A percentile compares a stretch with the other conserved stretches of the same genome.
Evolutionary conservation across 139 green algal genomes (phyloP).

Genomic region (Tetraselmis chui): DNA sequence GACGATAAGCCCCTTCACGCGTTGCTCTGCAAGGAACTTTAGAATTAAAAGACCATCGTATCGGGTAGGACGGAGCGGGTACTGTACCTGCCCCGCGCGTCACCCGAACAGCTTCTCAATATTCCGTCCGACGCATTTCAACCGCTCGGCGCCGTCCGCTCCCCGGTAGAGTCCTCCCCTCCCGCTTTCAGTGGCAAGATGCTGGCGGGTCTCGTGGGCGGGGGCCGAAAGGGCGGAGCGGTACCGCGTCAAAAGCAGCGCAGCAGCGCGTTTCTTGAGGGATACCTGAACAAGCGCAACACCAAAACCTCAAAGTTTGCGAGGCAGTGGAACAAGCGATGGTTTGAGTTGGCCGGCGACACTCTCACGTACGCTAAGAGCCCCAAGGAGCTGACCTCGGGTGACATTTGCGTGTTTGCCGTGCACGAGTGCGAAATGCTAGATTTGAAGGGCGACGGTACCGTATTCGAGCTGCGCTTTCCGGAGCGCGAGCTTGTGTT

Average conservation of each 20-base stretch:
- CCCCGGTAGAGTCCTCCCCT: no score
- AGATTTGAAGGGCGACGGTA: neutral
- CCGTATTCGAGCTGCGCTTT: neutral
- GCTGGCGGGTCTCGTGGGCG: neutral
- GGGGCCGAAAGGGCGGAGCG: neutral
- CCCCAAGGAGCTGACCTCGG: neutral
- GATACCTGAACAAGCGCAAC: conserved; percentile 6
- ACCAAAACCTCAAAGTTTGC: neutral
- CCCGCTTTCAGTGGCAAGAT: no score
- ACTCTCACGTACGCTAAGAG: conserved; percentile 4
- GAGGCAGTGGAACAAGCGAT: conserved; percentile 3
- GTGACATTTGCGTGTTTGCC: neutral
- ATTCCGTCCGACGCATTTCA: no score
- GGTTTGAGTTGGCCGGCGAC: neutral
- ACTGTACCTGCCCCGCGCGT: no score
- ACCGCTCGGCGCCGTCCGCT: no score
- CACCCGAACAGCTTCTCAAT: no score
- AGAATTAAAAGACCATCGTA: no score
- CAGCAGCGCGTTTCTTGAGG: neutral
- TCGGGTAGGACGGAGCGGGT: no score
- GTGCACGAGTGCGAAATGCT: neutral
- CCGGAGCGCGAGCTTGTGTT: neutral
- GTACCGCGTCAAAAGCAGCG: neutral
- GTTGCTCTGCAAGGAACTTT: no score
- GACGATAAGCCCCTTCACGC: no score